These are phyloP conservation scores for Saccharomycopsis synnaedendra DNA, from an alignment of 805 yeast genomes.

Conservation along the genomic window DNA sequence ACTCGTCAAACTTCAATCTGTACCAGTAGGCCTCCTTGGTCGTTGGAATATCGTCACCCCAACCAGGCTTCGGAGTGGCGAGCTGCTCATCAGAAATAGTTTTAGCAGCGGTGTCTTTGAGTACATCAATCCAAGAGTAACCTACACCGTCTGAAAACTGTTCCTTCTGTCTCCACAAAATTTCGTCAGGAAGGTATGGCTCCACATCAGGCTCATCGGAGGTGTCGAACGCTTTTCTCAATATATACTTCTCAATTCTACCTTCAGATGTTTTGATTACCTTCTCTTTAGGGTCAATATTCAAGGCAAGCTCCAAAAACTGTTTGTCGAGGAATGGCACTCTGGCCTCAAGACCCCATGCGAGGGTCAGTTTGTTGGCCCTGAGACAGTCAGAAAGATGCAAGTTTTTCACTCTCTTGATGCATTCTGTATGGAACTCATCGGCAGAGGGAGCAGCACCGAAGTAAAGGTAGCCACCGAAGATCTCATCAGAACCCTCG, in stretches of 20 bases:
- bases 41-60: constrained; percentile 93
- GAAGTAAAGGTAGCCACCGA: constrained; percentile 96
- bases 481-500: constrained; percentile 98
- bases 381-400: constrained; percentile 95
- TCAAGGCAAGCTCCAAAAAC: constrained; percentile 87
- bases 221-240: constrained; percentile 97
- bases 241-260: constrained; percentile 85
- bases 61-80: constrained; percentile 82
- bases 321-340: constrained; percentile 96
- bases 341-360: constrained; percentile 99
- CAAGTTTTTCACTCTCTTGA: constrained; percentile 91
- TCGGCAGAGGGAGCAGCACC: constrained; percentile 90
- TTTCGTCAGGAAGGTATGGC: constrained; percentile 93
- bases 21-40: constrained; percentile 99
- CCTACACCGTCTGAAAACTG: constrained; percentile 99
- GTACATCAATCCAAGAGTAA: constrained; percentile 97
- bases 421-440: constrained; percentile 94
- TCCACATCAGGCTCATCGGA: constrained; percentile 61
- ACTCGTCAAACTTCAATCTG: constrained; percentile 89
- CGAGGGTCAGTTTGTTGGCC: constrained; percentile 99
- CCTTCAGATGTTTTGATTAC: constrained; percentile 63
- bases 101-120: constrained; percentile 89
- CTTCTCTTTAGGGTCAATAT: constrained; percentile 90
- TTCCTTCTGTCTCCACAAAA: constrained; percentile 99
- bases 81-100: constrained; percentile 83